A percentile compares a stretch with the other conserved stretches of the same genome.
Conservation (phyloP, 345 rosid genomes). For the Theobroma cacao region DNA sequence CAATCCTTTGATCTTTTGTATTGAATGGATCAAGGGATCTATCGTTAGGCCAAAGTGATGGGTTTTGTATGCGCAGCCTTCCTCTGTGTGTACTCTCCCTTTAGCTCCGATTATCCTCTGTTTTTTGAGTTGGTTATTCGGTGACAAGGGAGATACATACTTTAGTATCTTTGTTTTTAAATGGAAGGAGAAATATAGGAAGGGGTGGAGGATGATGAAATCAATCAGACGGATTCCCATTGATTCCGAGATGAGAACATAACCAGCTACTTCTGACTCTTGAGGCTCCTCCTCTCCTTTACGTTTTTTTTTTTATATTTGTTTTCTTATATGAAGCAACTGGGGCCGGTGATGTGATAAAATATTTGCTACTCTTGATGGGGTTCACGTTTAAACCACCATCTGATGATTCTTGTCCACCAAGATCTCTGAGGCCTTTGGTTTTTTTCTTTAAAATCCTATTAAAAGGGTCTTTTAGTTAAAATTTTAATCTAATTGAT, state of each 20-base stretch:
- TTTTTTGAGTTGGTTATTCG: conserved; percentile 14
- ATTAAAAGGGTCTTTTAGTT: no score
- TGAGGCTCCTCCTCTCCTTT: neutral
- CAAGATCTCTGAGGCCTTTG: conserved; percentile 59
- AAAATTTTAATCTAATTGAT: neutral
- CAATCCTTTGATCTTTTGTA: conserved; percentile 30
- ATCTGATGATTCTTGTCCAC: conserved; percentile 42
- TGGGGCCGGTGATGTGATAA: conserved; percentile 33
- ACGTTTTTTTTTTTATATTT: neutral
- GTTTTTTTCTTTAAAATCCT: neutral
- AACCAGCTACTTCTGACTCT: conserved; percentile 56
- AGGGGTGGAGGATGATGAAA: conserved; percentile 39
- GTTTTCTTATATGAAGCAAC: no score
- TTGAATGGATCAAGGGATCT: conserved; percentile 40
- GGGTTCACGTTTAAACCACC: neutral
- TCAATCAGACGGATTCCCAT: conserved; percentile 66
- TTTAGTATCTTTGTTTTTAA: neutral
- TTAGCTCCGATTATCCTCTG: conserved; percentile 41
- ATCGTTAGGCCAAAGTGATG: conserved; percentile 47
- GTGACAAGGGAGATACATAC: conserved; percentile 53
- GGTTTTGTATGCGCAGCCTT: neutral
- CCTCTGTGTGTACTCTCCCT: conserved; percentile 29
- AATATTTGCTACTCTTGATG: conserved; percentile 64
- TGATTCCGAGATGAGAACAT: conserved; percentile 38
- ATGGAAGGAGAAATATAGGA: neutral